A percentile compares a stretch with the other conserved stretches of the same genome.
Conservation (phyloP, 2,329 filamentous ascomycete genomes). For the Epichloe gansuensis region DNA sequence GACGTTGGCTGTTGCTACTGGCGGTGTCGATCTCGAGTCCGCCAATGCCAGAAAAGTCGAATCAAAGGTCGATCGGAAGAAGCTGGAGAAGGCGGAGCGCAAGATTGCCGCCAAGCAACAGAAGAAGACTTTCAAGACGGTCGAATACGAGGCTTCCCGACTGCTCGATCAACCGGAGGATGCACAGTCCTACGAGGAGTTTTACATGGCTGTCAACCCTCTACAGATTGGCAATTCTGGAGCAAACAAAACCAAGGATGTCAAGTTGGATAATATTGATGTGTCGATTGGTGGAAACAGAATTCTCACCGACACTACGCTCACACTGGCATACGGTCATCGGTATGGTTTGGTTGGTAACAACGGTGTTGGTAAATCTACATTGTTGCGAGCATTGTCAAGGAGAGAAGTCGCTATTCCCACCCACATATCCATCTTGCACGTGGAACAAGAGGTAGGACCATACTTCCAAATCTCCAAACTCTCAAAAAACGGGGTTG, state of each 20-base stretch:
- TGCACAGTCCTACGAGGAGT: conserved; percentile 92
- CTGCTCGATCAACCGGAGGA: conserved; percentile 73
- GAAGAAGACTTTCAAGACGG: conserved; percentile 96
- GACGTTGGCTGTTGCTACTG: conserved; percentile 75
- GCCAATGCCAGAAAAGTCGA: conserved; percentile 89
- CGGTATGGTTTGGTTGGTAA: conserved; percentile 96
- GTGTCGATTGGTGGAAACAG: conserved; percentile 80
- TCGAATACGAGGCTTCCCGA: conserved; percentile 91
- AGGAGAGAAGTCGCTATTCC: conserved; percentile 89
- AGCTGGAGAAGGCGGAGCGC: conserved; percentile 94
- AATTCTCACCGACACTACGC: conserved; percentile 79
- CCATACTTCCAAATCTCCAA: too few species aligned
- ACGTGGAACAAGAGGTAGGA: conserved; percentile 89
- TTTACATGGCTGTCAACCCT: conserved; percentile 99
- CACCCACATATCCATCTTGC: conserved; percentile 94
- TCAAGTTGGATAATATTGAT: conserved; percentile 94
- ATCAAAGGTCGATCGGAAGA: conserved; percentile 95
- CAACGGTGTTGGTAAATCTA: conserved; percentile 98
- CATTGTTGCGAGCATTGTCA: conserved; percentile 81
- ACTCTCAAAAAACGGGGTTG: not conserved
- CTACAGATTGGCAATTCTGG: conserved; percentile 66
- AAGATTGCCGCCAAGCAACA: conserved; percentile 98
- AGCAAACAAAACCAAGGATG: conserved; percentile 88
- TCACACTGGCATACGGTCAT: conserved; percentile 83
- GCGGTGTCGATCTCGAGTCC: conserved; percentile 81